phyloP scores from a whole-genome alignment of 805 yeast genomes.

The Yarrowia sp. region DNA sequence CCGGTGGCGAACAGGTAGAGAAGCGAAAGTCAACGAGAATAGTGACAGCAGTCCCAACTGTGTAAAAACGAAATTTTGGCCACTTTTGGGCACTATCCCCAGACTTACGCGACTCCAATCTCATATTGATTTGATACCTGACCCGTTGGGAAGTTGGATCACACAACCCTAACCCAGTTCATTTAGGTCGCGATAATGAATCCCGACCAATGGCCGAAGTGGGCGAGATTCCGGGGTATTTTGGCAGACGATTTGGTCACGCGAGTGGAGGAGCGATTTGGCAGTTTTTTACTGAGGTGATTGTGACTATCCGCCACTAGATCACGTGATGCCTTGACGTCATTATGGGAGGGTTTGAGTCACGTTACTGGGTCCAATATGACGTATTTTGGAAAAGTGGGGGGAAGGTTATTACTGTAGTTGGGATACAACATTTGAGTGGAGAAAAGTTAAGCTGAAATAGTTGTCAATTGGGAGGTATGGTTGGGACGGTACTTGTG shows the following conservation, averaged over 20 bases:
- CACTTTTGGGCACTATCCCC: neutral
- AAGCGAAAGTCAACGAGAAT: neutral
- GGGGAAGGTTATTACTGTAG: too few species aligned
- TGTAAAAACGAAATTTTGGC: too few species aligned
- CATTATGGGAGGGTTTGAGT: neutral
- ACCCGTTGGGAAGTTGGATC: slow-evolving; percentile 7
- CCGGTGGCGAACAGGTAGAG: neutral
- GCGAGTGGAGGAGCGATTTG: neutral
- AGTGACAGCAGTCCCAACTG: neutral
- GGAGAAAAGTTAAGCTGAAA: too few species aligned
- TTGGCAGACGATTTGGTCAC: neutral
- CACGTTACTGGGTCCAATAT: neutral
- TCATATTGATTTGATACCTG: neutral
- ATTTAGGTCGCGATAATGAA: neutral
- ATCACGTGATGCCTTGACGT: neutral
- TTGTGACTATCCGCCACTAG: too few species aligned
- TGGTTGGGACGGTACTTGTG: too few species aligned
- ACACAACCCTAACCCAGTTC: neutral
- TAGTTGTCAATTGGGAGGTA: too few species aligned
- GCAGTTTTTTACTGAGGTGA: neutral
- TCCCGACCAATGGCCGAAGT: slow-evolving; percentile 20
- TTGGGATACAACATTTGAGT: too few species aligned
- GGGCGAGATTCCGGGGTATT: neutral
- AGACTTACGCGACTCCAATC: neutral
- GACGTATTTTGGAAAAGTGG: neutral